Evolutionary conservation across 352 stramenopile genomes (phyloP), one percentile per base, ranked within the genome.

Genomic region (Globisporangium cystogenes): DNA sequence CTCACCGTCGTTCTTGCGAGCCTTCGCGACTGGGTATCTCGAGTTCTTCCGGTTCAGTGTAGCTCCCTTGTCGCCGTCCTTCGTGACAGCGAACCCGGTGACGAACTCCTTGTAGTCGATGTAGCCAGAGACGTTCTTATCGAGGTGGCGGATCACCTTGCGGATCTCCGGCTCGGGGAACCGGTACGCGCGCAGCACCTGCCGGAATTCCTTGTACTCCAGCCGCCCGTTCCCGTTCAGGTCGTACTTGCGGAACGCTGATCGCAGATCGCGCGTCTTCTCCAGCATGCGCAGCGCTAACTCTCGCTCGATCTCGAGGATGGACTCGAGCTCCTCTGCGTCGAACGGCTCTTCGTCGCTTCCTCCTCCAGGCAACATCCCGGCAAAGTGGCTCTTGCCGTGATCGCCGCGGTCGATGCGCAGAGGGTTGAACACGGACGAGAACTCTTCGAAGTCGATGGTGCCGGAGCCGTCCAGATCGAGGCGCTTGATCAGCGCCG

Each of bases 91-190:
- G 35, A 89, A 84, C 3, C 65, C 68, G 16, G 73, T 51, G 39
- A 86, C 73, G 51, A 89, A 89, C 48, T 84, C 67, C 31, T 78
- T 77, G 51, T 89, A 89, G 57, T 89, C 78, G 44, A 89, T 89
- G 23, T 74, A 89, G 0, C 78, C 78, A 0, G 74, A 87, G 12
- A 89, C 78, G 24, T 82, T 62, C 11, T 56, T 60, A 55, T 89
- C 78, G 26, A 89, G 47, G 43, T 87, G 78, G 15, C 78, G 75
- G 61, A 89, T 87, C 31, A 89, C 75, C 54, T 82, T 82, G 37
- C 74, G 73, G 24, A 89, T 89, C 44, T 89, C 78, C 24, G 68
- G 59, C 44, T 89, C 78, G 0, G 69, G 64, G 20, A 89, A 70
- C 18, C 74, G 70, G 49, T 86, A 87, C 1, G 60, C 56, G 52